A percentile compares a stretch with the other conserved stretches of the same genome.
Conservation (phyloP, 768 basidiomycete species). For the Hydnomerulius pinastri region DNA sequence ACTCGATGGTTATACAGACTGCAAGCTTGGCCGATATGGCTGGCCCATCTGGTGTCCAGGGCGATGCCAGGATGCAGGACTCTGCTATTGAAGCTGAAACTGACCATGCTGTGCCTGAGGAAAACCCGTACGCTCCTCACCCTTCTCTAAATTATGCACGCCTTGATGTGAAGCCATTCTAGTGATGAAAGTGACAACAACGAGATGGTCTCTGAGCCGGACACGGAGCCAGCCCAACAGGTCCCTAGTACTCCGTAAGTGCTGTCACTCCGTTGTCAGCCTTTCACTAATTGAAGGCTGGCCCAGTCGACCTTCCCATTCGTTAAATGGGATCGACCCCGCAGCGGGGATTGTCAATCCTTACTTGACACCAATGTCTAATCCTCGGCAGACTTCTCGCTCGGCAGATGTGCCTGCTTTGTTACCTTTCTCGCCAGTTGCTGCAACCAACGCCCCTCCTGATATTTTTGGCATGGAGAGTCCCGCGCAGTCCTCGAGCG, state of each 20-base stretch:
- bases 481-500: neutral
- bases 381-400: constrained; percentile 15
- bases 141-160: neutral
- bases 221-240: neutral
- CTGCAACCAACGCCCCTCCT: neutral
- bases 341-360: constrained; percentile 21
- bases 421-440: constrained; percentile 8
- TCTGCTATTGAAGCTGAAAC: constrained; percentile 1
- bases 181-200: neutral
- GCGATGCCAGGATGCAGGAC: neutral
- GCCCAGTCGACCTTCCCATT: neutral
- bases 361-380: constrained; percentile 28
- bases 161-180: neutral
- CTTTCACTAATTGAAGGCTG: neutral
- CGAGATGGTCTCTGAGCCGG: neutral
- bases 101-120: neutral
- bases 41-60: neutral
- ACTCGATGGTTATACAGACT: neutral
- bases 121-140: constrained; percentile 12
- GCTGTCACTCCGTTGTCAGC: neutral
- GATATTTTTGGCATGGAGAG: neutral
- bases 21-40: neutral
- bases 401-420: neutral
- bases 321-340: constrained; percentile 3
- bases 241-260: constrained; percentile 23